phyloP scores from a whole-genome alignment of 129 eudicot species.

The Flaveria sonorensis region DNA sequence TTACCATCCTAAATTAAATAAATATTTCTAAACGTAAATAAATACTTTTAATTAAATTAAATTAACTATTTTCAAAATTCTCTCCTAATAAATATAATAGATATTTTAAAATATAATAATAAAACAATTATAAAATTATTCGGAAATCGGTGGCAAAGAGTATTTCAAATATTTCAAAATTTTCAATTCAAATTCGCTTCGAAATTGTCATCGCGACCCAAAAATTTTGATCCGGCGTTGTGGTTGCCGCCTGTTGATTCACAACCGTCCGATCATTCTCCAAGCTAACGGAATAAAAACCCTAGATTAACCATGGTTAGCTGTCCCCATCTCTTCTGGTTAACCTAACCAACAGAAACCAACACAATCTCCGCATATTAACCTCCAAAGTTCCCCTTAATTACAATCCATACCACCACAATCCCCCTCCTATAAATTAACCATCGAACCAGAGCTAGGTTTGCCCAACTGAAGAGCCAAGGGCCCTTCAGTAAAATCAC shows the following conservation, averaged over 20 bases:
- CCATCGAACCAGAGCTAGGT: constrained; percentile 66
- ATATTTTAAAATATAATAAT: background rate
- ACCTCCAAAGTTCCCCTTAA: constrained; percentile 33
- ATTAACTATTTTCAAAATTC: background rate
- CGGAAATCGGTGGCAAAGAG: constrained; percentile 10
- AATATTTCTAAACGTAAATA: background rate
- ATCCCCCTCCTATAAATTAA: constrained; percentile 56
- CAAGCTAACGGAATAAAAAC: constrained; percentile 17
- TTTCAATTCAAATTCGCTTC: constrained; percentile 11
- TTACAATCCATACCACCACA: constrained; percentile 41
- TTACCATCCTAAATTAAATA: background rate
- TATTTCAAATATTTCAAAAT: constrained; percentile 20
- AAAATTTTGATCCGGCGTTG: constrained; percentile 12
- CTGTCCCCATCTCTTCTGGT: constrained; percentile 9
- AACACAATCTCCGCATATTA: constrained; percentile 16
- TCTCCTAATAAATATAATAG: too few species aligned
- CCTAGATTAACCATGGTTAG: constrained; percentile 43
- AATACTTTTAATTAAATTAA: background rate
- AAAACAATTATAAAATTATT: background rate
- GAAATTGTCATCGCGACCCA: constrained; percentile 5
- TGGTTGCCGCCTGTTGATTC: constrained; percentile 29
- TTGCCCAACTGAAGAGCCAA: constrained; percentile 93
- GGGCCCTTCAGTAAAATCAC: constrained; percentile 54
- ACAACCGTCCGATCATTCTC: constrained; percentile 42
- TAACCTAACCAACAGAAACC: constrained; percentile 38